phyloP scores from a whole-genome alignment of 164 flowering plant species.

The Saururus chinensis region DNA sequence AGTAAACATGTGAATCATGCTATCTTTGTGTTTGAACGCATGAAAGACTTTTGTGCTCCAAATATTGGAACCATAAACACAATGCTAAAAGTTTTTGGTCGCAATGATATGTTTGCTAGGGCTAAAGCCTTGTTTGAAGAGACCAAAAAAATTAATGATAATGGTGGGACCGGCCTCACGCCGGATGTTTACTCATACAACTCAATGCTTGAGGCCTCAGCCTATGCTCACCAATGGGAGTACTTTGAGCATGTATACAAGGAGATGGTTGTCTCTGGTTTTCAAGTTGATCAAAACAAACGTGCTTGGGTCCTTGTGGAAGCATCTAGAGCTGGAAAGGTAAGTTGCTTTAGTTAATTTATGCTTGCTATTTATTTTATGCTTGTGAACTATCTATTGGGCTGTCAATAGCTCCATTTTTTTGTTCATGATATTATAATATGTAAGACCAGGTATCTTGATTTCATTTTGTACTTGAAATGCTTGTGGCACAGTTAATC shows the following conservation, averaged over 20 bases:
- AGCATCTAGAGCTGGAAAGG: constrained; percentile 94
- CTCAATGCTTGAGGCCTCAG: constrained; percentile 76
- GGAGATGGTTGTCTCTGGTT: constrained; percentile 69
- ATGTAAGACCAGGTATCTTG: no score
- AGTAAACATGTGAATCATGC: constrained; percentile 72
- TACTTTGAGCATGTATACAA: constrained; percentile 86
- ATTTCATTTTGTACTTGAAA: no score
- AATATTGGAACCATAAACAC: constrained; percentile 78
- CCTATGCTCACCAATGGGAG: constrained; percentile 83
- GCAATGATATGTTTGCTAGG: constrained; percentile 66
- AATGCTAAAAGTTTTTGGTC: constrained; percentile 76
- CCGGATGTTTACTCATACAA: constrained; percentile 62
- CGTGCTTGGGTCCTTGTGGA: constrained; percentile 51
- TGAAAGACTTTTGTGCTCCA: constrained; percentile 47
- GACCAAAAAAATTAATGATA: constrained; percentile 16
- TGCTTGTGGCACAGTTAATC: no score
- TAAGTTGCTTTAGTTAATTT: constrained; percentile 7
- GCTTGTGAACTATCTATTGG: neutral
- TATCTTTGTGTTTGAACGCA: constrained; percentile 50
- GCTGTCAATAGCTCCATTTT: neutral
- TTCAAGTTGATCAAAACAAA: constrained; percentile 61
- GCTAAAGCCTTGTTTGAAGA: constrained; percentile 80
- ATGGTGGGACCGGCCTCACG: constrained; percentile 10
- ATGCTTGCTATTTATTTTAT: neutral
- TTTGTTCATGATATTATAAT: no score